Base-by-base conservation (phyloP, 345 rosid species). In the Conringia planisiliqua region DNA sequence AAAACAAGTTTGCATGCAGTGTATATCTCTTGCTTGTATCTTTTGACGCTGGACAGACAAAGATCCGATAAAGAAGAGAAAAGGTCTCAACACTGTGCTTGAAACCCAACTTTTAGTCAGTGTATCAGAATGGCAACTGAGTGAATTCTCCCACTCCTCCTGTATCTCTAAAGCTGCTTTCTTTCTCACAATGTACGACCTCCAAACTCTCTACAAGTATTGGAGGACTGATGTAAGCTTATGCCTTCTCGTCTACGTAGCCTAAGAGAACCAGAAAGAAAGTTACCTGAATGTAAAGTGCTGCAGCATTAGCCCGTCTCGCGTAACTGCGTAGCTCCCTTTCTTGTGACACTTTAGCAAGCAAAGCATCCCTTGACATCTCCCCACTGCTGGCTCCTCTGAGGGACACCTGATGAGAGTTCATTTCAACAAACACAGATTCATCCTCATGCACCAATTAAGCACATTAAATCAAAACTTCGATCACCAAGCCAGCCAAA, bases 361-460 rank as follows among this genome's bases (percentile, higher is more conserved):
- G 89, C 62, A 95, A 93, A 20, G 92, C 99, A 68, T 90, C 96
- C 62, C 99, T 84, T 14, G 97, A 85, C 33, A 94, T 91, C 84
- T 94, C 97, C 79, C 70, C 89, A 6, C 83, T 85, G 65, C 99
- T 95, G 36, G 97, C 97, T 27, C 99, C 97, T 76, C 99, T 89
- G 55, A 92, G 83, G 4, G 97, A 95, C 5, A 95, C 99, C 99
- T 95, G 74, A 80, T 67, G 68, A 47, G 74, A 46, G 6, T 44
- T 40, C 22, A 48, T 27, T 76, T 54, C 6, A 68, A 70, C 13
- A 27, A 43, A 14, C 57, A 50, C 35, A 13, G 50, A 46, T 50
- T 14, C 50, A 46, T 75, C 20, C 2, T 4, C 20, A 11, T 56
- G 43, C 70, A 17, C 4, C 59, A 61, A 12, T 30, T 14, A 33